Evolutionary conservation across 1,139 yeast genomes (phyloP), one percentile per base, ranked within the genome.

Genomic region (Sugiyamaella neomexicana): DNA sequence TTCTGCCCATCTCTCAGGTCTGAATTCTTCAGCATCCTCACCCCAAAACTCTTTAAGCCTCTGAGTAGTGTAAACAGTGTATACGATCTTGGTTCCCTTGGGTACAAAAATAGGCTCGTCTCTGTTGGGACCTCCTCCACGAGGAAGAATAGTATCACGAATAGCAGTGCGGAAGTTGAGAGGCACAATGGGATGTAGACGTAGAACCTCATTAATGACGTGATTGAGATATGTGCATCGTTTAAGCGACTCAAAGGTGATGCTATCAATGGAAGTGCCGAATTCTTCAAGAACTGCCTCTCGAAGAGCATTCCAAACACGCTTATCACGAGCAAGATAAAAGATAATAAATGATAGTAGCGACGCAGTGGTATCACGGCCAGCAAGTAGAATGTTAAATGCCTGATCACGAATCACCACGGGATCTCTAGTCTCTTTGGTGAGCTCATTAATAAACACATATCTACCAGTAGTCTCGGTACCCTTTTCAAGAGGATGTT

Each of bases 121-220:
- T 13, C 72, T 75, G 55, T 79, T 75, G 5, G 69, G 62, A 2
- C 82, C 80, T 17, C 72, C 75, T 12, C 71, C 71, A 1, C 59
- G 53, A 8, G 71, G 71, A 27, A 68, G 60, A 17, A 60, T 54
- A 6, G 70, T 66, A 51, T 70, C 71, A 25, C 67, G 59, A 7
- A 73, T 70, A 20, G 82, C 76, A 40, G 74, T 71, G 59, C 85
- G 73, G 66, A 77, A 78, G 63, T 80, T 80, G 43, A 74, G 64
- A 25, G 85, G 85, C 29, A 80, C 85, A 9, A 80, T 74, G 8
- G 85, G 85, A 61, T 80, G 80, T 59, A 81, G 68, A 57, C 85
- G 73, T 58, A 81, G 73, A 2, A 72, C 72, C 68, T 81, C 85
- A 59, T 78, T 79, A 46, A 81, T 62, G 42, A 80, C 78, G 54